Evolutionary conservation across 768 basidiomycete species (phyloP), one percentile per base, ranked within the genome.

Genomic region (Panaeolus papilionaceus): DNA sequence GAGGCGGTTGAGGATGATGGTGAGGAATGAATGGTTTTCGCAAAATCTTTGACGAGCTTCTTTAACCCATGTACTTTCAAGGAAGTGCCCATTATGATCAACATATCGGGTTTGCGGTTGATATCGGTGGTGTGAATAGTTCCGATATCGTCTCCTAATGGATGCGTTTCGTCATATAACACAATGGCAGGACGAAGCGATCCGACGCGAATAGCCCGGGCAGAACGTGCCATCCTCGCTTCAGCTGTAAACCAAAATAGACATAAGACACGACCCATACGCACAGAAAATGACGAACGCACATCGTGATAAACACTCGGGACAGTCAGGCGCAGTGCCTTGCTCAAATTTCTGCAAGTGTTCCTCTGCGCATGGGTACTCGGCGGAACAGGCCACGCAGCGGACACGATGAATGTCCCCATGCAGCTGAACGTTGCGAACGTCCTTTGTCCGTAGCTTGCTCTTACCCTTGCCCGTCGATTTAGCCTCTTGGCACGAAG

Each of bases 11-110:
- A 71, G 18, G 77, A 73, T 8, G 80, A 73, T 11, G 81, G 75
- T 3, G 80, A 76, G 16, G 86, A 81, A 73, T 93, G 95, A 6
- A 98, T 90, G n/a, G 84, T 84, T 71, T 87, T 89, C 5, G 96
- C 94, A 68, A 99, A 98, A 63, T 97, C 95, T 78, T 95, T 98
- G 63, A 98, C 95, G 38, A 98, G 86, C 74, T 90, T 92, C 80
- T 94, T 95, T 65, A 98, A 81, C 14, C 96, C 97, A 71, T 98
- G 96, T 10, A 99, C 98, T 78, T 97, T 97, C 66, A 99, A 84
- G 18, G 94, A 95, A 16, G 98, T 99, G 26, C 97, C 97, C 93
- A 99, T 96, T 72, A 99, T 92, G 72, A 99, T 90, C 47, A 99
- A 82, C 82, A 98, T 85, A 76, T 99, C 97, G 2, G 98, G 97